A percentile compares a stretch with the other conserved stretches of the same genome.
Evolutionary conservation across 2,329 filamentous ascomycete species (phyloP).

Genomic region (Aspergillus sp.): DNA sequence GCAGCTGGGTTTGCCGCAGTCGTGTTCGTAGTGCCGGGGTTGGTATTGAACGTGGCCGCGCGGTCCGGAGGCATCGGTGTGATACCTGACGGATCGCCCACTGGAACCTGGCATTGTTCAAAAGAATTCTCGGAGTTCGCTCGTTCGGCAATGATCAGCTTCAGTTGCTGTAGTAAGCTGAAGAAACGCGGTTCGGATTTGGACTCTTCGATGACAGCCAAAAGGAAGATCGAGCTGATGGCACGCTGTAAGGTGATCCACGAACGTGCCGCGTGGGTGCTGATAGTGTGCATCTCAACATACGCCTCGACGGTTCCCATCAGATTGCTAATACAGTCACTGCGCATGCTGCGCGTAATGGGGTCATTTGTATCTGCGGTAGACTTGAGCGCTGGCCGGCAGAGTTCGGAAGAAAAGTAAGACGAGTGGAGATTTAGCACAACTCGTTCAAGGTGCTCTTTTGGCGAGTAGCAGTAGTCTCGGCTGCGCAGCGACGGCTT

Average conservation of each 20-base stretch:
- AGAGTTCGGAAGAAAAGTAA: slow-evolving; percentile 54
- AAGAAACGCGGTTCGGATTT: slow-evolving; percentile 32
- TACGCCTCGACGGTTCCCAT: slow-evolving; percentile 51
- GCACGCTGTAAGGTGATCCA: slow-evolving; percentile 41
- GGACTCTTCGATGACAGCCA: slow-evolving; percentile 38
- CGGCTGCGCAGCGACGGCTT: slow-evolving; percentile 48
- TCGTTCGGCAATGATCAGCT: slow-evolving; percentile 36
- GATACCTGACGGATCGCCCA: slow-evolving; percentile 8
- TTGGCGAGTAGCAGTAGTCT: slow-evolving; percentile 30
- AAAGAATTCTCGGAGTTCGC: slow-evolving; percentile 28
- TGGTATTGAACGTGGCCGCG: slow-evolving; percentile 13
- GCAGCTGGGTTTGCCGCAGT: slow-evolving; percentile 16
- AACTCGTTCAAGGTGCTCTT: slow-evolving; percentile 51
- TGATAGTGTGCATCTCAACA: slow-evolving; percentile 43
- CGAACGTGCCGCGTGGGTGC: slow-evolving; percentile 35
- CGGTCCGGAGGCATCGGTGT: slow-evolving; percentile 1
- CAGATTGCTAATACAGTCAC: slow-evolving; percentile 47
- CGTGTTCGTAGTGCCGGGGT: slow-evolving; percentile 22
- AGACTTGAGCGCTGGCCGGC: slow-evolving; percentile 50
- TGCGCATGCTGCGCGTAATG: slow-evolving; percentile 34
- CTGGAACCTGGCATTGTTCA: slow-evolving; percentile 11
- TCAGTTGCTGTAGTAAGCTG: slow-evolving; percentile 32
- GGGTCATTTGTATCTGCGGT: slow-evolving; percentile 36
- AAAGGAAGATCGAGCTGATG: slow-evolving; percentile 39
- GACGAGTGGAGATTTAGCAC: slow-evolving; percentile 53